Conservation (phyloP, 768 basidiomycete species). For the Grammothele lineata region DNA sequence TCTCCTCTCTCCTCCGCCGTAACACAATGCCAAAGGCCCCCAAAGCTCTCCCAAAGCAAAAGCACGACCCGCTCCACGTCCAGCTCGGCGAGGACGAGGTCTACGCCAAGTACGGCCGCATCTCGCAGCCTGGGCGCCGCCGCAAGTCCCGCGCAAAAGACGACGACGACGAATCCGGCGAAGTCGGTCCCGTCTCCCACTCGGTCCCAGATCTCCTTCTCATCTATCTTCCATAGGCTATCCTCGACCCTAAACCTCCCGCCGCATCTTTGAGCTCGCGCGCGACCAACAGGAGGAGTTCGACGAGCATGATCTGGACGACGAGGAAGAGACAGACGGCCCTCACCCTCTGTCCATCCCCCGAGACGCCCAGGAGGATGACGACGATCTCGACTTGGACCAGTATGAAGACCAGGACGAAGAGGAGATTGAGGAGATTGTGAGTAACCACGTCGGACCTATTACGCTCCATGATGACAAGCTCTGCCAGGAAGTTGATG, state of each 20-base stretch:
- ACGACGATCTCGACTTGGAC: conserved; percentile 28
- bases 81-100: conserved; percentile 80
- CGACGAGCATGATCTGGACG: conserved; percentile 56
- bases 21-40: conserved; percentile 63
- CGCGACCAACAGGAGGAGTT: conserved; percentile 91
- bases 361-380: conserved; percentile 24
- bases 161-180: conserved; percentile 59
- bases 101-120: conserved; percentile 71
- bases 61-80: conserved; percentile 85
- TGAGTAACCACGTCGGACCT: conserved; percentile 24
- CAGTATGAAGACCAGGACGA: conserved; percentile 41
- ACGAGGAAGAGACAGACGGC: conserved; percentile 39
- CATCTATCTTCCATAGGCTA: conserved; percentile 32
- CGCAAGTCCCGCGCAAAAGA: conserved; percentile 50
- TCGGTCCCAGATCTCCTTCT: background rate
- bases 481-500: conserved; percentile 76
- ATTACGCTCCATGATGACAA: conserved; percentile 3
- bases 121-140: conserved; percentile 73
- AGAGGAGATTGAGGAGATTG: conserved; percentile 55
- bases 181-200: conserved; percentile 26
- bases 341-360: conserved; percentile 27
- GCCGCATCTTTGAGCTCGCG: conserved; percentile 88
- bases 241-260: conserved; percentile 79
- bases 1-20: conserved; percentile 7
- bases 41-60: conserved; percentile 48